Evolutionary conservation across 2,329 filamentous ascomycete genomes (phyloP), one percentile per base, ranked within the genome.

Genomic region (Aspergillus pseudoterreus): DNA sequence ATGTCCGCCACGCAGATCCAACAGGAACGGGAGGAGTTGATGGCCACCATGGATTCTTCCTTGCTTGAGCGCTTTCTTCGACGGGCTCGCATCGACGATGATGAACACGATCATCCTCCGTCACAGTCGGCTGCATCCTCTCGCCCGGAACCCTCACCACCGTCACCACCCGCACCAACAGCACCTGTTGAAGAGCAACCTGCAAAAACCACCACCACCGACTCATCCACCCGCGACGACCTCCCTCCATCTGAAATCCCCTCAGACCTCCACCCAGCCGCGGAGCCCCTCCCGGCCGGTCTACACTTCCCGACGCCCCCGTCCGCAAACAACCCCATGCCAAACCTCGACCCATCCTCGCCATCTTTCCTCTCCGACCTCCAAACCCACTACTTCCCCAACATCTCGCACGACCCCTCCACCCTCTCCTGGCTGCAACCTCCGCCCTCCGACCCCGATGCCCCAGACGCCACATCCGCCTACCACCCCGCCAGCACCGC

Each of bases 301-400:
- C 67, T 74, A 45, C 71, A 76, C 58, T 76, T 76, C 67, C 67
- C 78, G 56, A 67, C 75, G 57, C 70, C 75, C 19, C 64, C 76
- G 51, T 58, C 74, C 59, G 57, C 73, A 61, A 33, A 78, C 69
- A 60, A 78, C 19, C 70, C 79, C 2, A 71, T 72, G 63, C 87
- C 88, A 10, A 86, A 90, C 53, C 86, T 97, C 57, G 90, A 97
- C 68, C 91, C 92, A 0, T 78, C 83, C 35, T 89, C 92, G 53
- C 86, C 89, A 0, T 79, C 90, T 64, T 97, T 97, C 74, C 84
- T 97, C 52, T 74, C 82, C 43, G 86, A 89, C 51, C 83, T 99
- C 5, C 92, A 96, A 77, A 75, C 84, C 19, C 96, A 96, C 71
- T 99, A 96, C 80, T 99, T 96, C 72, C 92, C 94, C 11, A 83